phyloP scores from a whole-genome alignment of 2,329 filamentous ascomycete species.

The Calonectria crousiana region DNA sequence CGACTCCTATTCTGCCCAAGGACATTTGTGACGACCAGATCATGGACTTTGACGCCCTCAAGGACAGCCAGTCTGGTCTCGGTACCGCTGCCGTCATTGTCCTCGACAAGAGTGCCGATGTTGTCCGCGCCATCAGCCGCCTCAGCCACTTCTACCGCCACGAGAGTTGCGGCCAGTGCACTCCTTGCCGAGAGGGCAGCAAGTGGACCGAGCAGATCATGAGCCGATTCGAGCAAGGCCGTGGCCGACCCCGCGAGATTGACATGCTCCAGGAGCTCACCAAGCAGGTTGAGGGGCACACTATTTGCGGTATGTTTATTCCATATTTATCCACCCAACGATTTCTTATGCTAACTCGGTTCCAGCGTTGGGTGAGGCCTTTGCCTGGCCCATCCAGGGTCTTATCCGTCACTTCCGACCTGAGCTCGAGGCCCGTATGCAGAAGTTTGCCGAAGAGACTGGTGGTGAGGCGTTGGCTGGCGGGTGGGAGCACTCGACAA shows the following conservation, averaged over 20 bases:
- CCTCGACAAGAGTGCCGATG: conserved; percentile 98
- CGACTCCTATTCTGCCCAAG: conserved; percentile 95
- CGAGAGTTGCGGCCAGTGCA: conserved; percentile 98
- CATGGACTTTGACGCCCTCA: conserved; percentile 99
- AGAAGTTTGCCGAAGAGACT: conserved; percentile 78
- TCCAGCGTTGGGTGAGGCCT: conserved; percentile 90
- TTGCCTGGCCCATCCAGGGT: conserved; percentile 98
- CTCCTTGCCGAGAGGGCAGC: conserved; percentile 97
- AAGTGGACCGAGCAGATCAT: conserved; percentile 99
- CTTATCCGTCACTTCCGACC: conserved; percentile 98
- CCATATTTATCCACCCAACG: neutral
- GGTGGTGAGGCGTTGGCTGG: conserved; percentile 85
- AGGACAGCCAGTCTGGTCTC: conserved; percentile 97
- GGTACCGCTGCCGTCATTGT: conserved; percentile 98
- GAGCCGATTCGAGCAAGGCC: conserved; percentile 92
- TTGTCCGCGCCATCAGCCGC: conserved; percentile 92
- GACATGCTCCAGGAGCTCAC: conserved; percentile 99
- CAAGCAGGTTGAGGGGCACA: conserved; percentile 99
- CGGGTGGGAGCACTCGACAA: conserved; percentile 84
- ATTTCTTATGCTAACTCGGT: conserved; percentile 43
- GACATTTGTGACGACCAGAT: conserved; percentile 91
- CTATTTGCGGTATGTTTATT: conserved; percentile 84
- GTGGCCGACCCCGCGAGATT: conserved; percentile 91
- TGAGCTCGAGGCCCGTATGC: conserved; percentile 92
- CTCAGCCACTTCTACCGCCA: conserved; percentile 98